Conservation (phyloP, 148 eudicot genomes). For the Amaranthus hypochondriacus region DNA sequence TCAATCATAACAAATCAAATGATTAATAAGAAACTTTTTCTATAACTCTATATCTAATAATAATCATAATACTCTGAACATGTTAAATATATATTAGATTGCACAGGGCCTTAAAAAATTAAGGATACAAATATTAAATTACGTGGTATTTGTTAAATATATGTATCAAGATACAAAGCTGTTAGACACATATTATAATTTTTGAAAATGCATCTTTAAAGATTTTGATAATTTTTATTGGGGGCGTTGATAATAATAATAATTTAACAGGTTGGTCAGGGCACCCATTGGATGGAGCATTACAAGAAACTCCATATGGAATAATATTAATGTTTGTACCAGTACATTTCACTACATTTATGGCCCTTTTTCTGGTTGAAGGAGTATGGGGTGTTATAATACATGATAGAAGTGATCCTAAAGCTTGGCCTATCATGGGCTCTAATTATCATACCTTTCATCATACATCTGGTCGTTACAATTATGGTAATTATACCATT, state of each 20-base stretch:
- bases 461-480: constrained; percentile 19
- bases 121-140: no score
- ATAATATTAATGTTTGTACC: constrained; percentile 19
- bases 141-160: no score
- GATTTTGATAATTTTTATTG: no score
- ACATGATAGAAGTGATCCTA: constrained; percentile 18
- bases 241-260: not conserved
- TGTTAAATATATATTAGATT: no score
- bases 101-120: no score
- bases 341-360: constrained; percentile 15
- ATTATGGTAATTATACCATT: constrained; percentile 22
- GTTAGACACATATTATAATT: no score
- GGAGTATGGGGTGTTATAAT: constrained; percentile 17
- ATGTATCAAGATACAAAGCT: no score
- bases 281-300: constrained; percentile 25
- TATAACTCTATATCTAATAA: no score
- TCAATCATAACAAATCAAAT: no score
- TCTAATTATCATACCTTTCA: constrained; percentile 28
- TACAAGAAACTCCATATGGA: constrained; percentile 19
- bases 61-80: no score
- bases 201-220: no score
- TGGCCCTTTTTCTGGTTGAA: constrained; percentile 14
- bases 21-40: no score
- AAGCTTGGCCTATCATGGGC: constrained; percentile 25
- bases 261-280: constrained; percentile 21